Evolutionary conservation across 352 stramenopile genomes (phyloP), one percentile per base, ranked within the genome.

Genomic region (Phytophthora melonis): DNA sequence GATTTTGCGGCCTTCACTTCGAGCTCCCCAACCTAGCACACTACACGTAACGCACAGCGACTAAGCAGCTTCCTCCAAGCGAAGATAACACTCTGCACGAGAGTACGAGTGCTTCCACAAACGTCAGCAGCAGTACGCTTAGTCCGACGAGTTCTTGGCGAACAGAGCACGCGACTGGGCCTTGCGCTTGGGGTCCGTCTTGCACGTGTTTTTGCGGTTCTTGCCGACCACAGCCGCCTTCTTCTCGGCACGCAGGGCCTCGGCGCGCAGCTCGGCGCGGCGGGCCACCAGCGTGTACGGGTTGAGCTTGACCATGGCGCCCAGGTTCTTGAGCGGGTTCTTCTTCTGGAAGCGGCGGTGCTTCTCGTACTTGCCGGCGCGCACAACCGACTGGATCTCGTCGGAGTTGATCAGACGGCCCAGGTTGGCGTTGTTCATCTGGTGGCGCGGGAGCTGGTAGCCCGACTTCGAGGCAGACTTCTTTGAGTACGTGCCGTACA

Each of bases 391-490:
- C 89, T 99, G 97, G 80, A 99, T 98, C 85, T 95, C 88, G 79
- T 99, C 97, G 43, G 96, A 99, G 95, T 99, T 99, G 75, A 99
- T 99, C 79, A 99, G 92, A 95, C 98, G 97, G 70, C 96, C 97
- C 55, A 99, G 79, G 87, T 99, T 98, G 70, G 98, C 97, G 82
- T 99, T 99, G 83, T 91, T 94, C 94, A 99, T 99, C 70, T 93
- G 71, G 78, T 98, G 87, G 67, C 93, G 89, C 64, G 98, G 98
- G 36, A 99, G 92, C 77, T 87, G 80, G 91, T 97, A 98, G 82
- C 87, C 87, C 36, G 77, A 80, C 94, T 99, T 99, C 41, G 90
- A 83, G 32, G 83, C 71, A 69, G 89, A 93, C 84, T 96, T 96
- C 78, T 95, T 93, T 39, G 86, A 88, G 88, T 96, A 97, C 64